Evolutionary conservation across 495 filamentous ascomycete genomes (phyloP), one percentile per base, ranked within the genome.

Genomic region (Penicillium daleae): DNA sequence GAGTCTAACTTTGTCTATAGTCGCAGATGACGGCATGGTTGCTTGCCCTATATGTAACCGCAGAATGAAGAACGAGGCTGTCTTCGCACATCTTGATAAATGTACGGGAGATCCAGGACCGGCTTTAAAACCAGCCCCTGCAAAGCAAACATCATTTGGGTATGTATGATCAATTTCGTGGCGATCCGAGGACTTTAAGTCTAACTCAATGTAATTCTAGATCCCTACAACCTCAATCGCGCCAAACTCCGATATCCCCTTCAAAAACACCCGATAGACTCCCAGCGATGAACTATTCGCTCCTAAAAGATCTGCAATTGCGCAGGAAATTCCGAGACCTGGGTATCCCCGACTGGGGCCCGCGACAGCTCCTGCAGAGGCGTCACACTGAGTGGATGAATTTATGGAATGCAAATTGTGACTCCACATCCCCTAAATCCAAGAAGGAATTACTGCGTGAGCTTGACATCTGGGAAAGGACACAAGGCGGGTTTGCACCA

Each of bases 351-450:
- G 80, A 84, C 6, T 76, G 70, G 64, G 95, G 95, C 3, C 68
- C 85, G 1, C 84, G 85, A 42, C 78, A 80, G 42, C 77, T 91
- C 8, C 74, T 98, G 27, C 88, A 95, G 69, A 84, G 82, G 65
- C 84, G 95, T 60, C 93, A 98, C 65, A 90, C 84, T 1, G 95
- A 99, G 76, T 99, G 93, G 93, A 81, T 94, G 65, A 97, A 93
- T 46, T 71, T 98, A 27, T 97, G 92, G 89, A 99, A 99, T 72
- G 92, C 96, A 15, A 98, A 98, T 65, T 94, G 92, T 74, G 95
- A 99, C 72, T 89, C 92, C 3, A 84, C 82, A 57, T 77, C 74
- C 4, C 92, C 91, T 1, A 89, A 89, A 67, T 76, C 81, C 6
- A 92, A 91, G 65, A 72, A 78, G 4, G 88, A 94, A 51, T 69